Percentiles rank a stretch among this genome's conserved stretches.
Conservation (phyloP, 2,329 filamentous ascomycete genomes). For the Claviceps arundinis region DNA sequence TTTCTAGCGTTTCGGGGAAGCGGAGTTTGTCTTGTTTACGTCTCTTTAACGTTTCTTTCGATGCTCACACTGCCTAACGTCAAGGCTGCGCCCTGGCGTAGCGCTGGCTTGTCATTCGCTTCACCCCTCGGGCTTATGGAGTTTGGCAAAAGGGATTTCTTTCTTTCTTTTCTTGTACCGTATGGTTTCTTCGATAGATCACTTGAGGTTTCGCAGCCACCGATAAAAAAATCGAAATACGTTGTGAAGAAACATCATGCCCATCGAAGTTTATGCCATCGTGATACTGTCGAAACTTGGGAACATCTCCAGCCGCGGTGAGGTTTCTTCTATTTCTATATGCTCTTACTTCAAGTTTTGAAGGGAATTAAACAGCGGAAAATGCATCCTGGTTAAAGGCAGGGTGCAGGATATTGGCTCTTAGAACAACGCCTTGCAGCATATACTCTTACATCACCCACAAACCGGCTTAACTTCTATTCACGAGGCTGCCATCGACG, state of each 20-base stretch:
- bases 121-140: neutral
- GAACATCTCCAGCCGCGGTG: too few relatives aligned
- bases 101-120: neutral
- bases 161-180: neutral
- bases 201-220: neutral
- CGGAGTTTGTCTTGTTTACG: neutral
- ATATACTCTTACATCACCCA: neutral
- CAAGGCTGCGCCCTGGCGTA: neutral
- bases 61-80: neutral
- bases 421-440: too few relatives aligned
- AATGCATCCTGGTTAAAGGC: too few relatives aligned
- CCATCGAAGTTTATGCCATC: too few relatives aligned
- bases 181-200: neutral
- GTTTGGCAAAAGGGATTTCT: neutral
- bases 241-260: neutral
- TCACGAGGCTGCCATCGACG: constrained; percentile 40
- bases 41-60: neutral
- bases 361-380: too few relatives aligned
- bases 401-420: too few relatives aligned
- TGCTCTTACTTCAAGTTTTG: too few relatives aligned
- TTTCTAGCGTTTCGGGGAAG: neutral
- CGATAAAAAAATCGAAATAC: neutral
- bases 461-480: constrained; percentile 13
- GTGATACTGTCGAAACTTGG: too few relatives aligned
- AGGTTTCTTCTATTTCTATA: too few relatives aligned